phyloP scores from a whole-genome alignment of 805 yeast species.

The Diddensiella santjacobensis region DNA sequence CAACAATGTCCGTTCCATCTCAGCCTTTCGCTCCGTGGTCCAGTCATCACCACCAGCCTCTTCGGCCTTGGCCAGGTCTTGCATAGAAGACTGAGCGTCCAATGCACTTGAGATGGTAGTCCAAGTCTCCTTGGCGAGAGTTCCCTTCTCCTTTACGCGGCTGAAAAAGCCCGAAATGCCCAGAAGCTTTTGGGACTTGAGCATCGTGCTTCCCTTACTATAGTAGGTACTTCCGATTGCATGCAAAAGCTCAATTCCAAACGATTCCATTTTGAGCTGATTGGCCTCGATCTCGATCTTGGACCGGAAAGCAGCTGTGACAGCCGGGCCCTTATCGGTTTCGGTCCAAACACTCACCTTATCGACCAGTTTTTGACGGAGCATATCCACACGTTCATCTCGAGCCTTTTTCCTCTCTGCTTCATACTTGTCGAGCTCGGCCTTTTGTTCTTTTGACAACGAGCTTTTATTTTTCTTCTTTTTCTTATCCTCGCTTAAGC shows the following conservation, averaged over 20 bases:
- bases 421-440: constrained; percentile 62
- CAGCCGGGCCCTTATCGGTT: constrained; percentile 59
- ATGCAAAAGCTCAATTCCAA: constrained; percentile 80
- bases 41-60: constrained; percentile 51
- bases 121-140: constrained; percentile 77
- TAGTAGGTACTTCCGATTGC: constrained; percentile 78
- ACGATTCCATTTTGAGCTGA: constrained; percentile 87
- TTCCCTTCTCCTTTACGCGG: constrained; percentile 78
- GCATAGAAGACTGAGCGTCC: constrained; percentile 80
- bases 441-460: constrained; percentile 41
- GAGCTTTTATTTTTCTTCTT: constrained; percentile 28
- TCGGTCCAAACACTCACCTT: constrained; percentile 55
- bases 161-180: constrained; percentile 85
- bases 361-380: constrained; percentile 55
- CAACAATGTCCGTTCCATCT: constrained; percentile 73
- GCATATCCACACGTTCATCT: constrained; percentile 58
- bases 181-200: constrained; percentile 72
- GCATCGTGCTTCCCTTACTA: constrained; percentile 66
- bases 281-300: constrained; percentile 81
- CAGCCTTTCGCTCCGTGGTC: constrained; percentile 63
- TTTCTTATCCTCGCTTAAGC: constrained; percentile 28
- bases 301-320: constrained; percentile 56
- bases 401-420: constrained; percentile 70
- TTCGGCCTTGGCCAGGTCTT: constrained; percentile 69
- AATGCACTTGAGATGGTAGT: constrained; percentile 76